Conservation (phyloP, 2,329 filamentous ascomycete genomes). For the Shiraia sp. region DNA sequence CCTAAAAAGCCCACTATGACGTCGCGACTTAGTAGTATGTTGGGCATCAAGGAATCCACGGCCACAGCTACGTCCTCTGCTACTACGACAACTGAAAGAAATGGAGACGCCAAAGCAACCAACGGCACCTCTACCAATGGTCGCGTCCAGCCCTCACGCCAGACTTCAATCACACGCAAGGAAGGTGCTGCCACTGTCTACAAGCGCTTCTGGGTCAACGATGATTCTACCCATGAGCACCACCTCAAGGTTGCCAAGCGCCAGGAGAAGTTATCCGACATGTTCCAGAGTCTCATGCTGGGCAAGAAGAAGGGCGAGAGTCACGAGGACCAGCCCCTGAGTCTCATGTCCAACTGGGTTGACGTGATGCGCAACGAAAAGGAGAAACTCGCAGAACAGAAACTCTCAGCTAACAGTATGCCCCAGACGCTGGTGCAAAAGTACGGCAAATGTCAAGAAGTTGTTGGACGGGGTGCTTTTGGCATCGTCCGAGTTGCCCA, state of each 20-base stretch:
- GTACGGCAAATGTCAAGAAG: slow-evolving; percentile 97
- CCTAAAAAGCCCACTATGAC: slow-evolving; percentile 49
- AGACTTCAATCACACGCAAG: slow-evolving; percentile 38
- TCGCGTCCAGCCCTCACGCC: slow-evolving; percentile 35
- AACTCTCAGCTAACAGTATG: slow-evolving; percentile 75
- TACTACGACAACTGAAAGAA: slow-evolving; percentile 25
- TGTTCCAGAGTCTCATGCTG: slow-evolving; percentile 81
- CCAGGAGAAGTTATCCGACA: slow-evolving; percentile 91
- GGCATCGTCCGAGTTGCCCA: slow-evolving; percentile 97
- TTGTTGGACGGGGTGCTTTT: slow-evolving; percentile 94
- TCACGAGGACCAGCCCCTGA: slow-evolving; percentile 77
- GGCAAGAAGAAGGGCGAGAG: slow-evolving; percentile 78
- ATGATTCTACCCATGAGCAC: slow-evolving; percentile 79
- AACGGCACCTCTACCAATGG: slow-evolving; percentile 31
- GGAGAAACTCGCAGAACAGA: slow-evolving; percentile 73
- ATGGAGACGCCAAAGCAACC: slow-evolving; percentile 30
- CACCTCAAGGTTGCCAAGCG: slow-evolving; percentile 85
- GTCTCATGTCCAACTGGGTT: slow-evolving; percentile 93
- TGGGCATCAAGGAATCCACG: slow-evolving; percentile 39
- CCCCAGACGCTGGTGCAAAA: slow-evolving; percentile 87
- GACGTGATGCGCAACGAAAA: slow-evolving; percentile 90
- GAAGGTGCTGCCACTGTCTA: slow-evolving; percentile 29
- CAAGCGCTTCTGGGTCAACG: slow-evolving; percentile 60
- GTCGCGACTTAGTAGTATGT: slow-evolving; percentile 48
- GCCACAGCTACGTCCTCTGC: slow-evolving; percentile 23